A percentile compares a stretch with the other conserved stretches of the same genome.
Evolutionary conservation across 1,284 basidiomycete genomes (phyloP).

Genomic region (Schizophyllum commune): DNA sequence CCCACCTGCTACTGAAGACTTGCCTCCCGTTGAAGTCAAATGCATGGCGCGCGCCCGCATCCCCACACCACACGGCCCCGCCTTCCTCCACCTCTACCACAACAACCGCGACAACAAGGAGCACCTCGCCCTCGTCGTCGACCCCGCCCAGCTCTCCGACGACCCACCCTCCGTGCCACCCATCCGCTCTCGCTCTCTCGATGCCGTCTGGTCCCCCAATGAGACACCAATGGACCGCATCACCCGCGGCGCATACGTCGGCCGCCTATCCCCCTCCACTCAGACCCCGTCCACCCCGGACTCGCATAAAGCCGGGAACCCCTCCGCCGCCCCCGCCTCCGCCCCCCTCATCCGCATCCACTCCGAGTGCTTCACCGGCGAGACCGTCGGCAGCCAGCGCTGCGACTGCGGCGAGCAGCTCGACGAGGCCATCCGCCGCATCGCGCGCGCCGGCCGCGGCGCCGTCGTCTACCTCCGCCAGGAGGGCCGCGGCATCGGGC

Average conservation of each 20-base stretch:
- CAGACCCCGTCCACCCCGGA: conserved; percentile 33
- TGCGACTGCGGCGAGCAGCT: conserved; percentile 99
- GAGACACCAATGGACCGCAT: conserved; percentile 96
- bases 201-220: conserved; percentile 76
- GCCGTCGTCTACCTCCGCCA: conserved; percentile 96
- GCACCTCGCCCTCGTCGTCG: conserved; percentile 95
- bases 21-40: conserved; percentile 36
- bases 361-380: conserved; percentile 89
- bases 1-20: not conserved
- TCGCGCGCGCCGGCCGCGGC: conserved; percentile 85
- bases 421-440: conserved; percentile 91
- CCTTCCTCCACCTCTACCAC: conserved; percentile 92
- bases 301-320: conserved; percentile 12
- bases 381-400: conserved; percentile 96
- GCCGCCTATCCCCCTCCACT: conserved; percentile 60
- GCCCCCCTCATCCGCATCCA: conserved; percentile 76
- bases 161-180: conserved; percentile 32
- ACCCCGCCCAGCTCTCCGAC: conserved; percentile 71
- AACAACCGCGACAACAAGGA: conserved; percentile 90
- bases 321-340: conserved; percentile 21
- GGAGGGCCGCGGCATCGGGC: conserved; percentile 97
- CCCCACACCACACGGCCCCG: conserved; percentile 91
- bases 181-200: conserved; percentile 80
- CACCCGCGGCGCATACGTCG: conserved; percentile 90
- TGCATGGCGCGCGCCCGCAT: conserved; percentile 97